A percentile compares a stretch with the other conserved stretches of the same genome.
Conservation (phyloP, 169 alveolate species). For the Eimeria sp. region DNA sequence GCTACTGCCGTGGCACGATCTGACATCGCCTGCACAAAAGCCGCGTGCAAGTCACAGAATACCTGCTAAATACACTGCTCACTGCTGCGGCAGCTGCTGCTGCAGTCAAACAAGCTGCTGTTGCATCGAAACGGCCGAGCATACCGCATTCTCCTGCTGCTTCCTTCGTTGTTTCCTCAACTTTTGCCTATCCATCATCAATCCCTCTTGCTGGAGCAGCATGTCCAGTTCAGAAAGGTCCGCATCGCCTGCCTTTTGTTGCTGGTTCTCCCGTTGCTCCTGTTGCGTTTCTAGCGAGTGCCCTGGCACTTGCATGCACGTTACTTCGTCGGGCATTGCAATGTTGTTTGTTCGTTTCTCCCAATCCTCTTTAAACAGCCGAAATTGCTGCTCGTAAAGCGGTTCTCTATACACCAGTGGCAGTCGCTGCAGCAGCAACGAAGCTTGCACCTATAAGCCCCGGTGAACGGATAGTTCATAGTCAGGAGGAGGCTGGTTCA, state of each 20-base stretch:
- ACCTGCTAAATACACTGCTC: background rate
- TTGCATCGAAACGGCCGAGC: background rate
- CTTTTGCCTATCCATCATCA: conserved; percentile 28
- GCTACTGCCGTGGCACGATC: conserved; percentile 30
- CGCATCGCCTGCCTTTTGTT: conserved; percentile 76
- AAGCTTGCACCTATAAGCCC: conserved; percentile 77
- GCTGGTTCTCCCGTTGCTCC: conserved; percentile 57
- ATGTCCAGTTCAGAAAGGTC: conserved; percentile 77
- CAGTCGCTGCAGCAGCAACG: conserved; percentile 83
- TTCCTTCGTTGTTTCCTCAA: conserved; percentile 29
- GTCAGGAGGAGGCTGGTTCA: conserved; percentile 71
- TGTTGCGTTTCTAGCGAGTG: conserved; percentile 81
- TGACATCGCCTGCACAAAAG: background rate
- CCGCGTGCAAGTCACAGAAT: background rate
- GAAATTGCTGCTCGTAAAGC: conserved; percentile 64
- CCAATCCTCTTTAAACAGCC: conserved; percentile 74
- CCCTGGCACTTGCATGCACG: conserved; percentile 81
- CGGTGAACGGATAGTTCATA: conserved; percentile 74
- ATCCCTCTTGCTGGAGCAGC: conserved; percentile 78
- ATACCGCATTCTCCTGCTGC: conserved; percentile 64
- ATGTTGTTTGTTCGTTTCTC: conserved; percentile 65
- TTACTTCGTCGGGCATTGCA: conserved; percentile 73
- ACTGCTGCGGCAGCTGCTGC: background rate
- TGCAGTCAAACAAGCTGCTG: conserved; percentile 5
- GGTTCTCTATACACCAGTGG: conserved; percentile 84